Evolutionary conservation across 257 asterid genomes (phyloP), one percentile per base, ranked within the genome.

Genomic region (Lantana camara): DNA sequence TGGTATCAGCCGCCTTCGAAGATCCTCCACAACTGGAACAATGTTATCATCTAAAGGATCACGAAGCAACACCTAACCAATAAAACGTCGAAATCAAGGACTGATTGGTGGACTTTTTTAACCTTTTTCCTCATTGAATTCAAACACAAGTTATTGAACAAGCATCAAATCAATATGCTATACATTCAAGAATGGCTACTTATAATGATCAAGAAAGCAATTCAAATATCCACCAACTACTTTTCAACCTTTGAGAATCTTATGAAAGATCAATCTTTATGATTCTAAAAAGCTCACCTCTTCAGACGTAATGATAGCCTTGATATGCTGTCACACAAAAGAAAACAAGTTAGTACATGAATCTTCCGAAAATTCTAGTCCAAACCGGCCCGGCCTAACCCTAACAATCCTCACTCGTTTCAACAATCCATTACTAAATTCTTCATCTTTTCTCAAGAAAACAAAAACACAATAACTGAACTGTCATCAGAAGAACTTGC

Each of bases 271-370:
- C 32, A 29, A 14, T 16, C n/a, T n/a, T n/a, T n/a, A n/a, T n/a
- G n/a, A 59, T 5, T 58, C 13, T 4, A 11, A 15, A 65, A 37
- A 69, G 30, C 73, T 57, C 67, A 85, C 96, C 90, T 88, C 96
- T 63, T 85, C 94, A 24, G 96, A 73, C 34, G 96, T 88, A 69
- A 88, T 77, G 35, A 88, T 88, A 62, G 96, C 96, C 87, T 85
- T 88, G 85, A 88, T 88, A 73, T 88, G 90, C 96, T 88, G 94
- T 69, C 68, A 70, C 24, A 58, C 35, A 68, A 44, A 12, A 41
- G 44, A 58, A 57, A 27, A 32, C 15, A 57, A 22, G 42, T 44
- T 7, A 57, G 51, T 34, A 29, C 41, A 15, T 9, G 19, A 13
- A 63, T 12, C 7, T 4, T 4, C 49, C 30, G n/a, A n/a, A n/a